Base-by-base conservation (phyloP, 352 stramenopile species). In the Plasmopara viticola region DNA sequence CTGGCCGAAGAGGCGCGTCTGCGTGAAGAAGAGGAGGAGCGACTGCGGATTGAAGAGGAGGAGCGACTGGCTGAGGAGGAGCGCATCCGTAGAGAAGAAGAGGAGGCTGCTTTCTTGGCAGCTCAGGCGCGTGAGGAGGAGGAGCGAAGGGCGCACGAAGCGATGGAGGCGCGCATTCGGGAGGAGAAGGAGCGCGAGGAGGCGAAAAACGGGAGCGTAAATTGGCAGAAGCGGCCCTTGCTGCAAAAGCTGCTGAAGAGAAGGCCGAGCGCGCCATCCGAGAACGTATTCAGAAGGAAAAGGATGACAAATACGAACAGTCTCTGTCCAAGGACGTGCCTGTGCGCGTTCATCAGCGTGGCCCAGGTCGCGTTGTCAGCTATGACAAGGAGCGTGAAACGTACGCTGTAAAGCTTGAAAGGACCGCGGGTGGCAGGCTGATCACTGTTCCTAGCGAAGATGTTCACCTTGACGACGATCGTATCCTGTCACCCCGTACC, bases 251-350 rank as follows among this genome's bases (percentile, higher is more conserved):
- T 0, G 66, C 61, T 1, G 51, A 72, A 8, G 62, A 79, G 9
- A 62, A 85, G 35, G 76, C 70, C 6, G 75, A 88, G 46, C 74
- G 69, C 18, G 62, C 66, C 13, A 72, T 64, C 0, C 65, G 70
- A 18, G 65, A 78, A 50, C 71, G 64, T 25, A 57, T 86, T n/a
- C 64, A 81, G 48, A 68, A 75, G 38, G 74, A 87, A 52, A 77
- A 88, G 65, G 78, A 72, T 18, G 81, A 85, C 29, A 87, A 88
- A 61, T 94, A 94, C 52, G 81, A 91, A 58, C 78, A 91, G 51
- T 94, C 84, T 33, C 57, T 92, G 29, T 88, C 75, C 34, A 90
- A 88, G 64, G 81, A 94, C 53, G 84, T 94, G 45, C 84, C 84
- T n/a, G 81, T 94, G 51, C 42, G 91, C 13, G 81, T 94, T 48